Percentiles rank a stretch among this genome's conserved stretches.
phyloP scores from a whole-genome alignment of 768 basidiomycete genomes.

The Termitomyces sp. region DNA sequence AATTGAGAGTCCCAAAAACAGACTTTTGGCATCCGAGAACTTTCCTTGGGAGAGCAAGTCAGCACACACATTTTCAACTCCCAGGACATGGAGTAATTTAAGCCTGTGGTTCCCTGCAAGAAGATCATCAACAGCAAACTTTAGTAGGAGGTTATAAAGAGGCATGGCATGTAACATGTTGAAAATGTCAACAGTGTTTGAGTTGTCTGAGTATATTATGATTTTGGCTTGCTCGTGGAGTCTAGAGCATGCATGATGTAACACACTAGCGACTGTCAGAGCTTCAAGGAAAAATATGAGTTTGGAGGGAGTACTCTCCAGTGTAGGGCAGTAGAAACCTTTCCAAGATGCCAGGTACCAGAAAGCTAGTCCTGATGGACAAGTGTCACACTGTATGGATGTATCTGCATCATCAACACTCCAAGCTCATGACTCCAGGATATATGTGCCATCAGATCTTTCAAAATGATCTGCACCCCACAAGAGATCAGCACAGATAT shows the following conservation, averaged over 20 bases:
- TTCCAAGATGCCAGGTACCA: conserved; percentile 12
- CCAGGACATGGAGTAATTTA: not conserved
- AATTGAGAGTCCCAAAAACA: not conserved
- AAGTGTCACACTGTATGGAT: conserved; percentile 22
- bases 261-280: conserved; percentile 14
- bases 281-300: conserved; percentile 26
- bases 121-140: not conserved
- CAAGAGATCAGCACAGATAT: conserved; percentile 17
- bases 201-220: not conserved
- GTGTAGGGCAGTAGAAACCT: conserved; percentile 11
- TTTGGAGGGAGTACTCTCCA: not conserved
- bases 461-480: conserved; percentile 29
- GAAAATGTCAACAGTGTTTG: not conserved
- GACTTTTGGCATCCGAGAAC: too few species aligned
- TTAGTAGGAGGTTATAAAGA: not conserved
- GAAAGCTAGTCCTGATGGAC: conserved; percentile 16
- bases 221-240: not conserved
- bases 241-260: not conserved
- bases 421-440: conserved; percentile 20
- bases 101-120: not conserved
- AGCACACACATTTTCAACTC: too few species aligned
- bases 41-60: too few species aligned
- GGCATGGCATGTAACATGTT: not conserved
- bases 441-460: conserved; percentile 12
- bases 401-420: conserved; percentile 6